These are phyloP conservation scores for Mucor mucedo DNA, from an alignment of 371 early-diverging fungal genomes.

Conservation along the genomic window DNA sequence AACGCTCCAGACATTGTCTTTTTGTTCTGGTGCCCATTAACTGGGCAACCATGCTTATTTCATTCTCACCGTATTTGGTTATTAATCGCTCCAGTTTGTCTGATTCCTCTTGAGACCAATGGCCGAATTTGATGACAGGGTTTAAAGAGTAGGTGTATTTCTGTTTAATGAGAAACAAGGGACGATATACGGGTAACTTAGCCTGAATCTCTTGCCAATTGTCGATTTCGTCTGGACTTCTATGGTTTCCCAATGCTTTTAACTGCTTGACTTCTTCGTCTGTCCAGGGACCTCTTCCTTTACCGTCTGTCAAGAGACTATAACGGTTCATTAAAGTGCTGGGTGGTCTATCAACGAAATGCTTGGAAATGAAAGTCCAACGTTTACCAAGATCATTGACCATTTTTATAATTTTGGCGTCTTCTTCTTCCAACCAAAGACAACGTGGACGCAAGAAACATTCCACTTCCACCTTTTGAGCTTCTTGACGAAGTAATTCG, in stretches of 20 bases:
- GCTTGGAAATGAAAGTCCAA: constrained; percentile 30
- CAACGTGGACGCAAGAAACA: constrained; percentile 20
- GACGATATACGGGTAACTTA: constrained; percentile 29
- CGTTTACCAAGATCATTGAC: constrained; percentile 6
- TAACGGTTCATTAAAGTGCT: constrained; percentile 27
- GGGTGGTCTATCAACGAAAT: constrained; percentile 30
- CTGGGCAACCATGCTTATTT: constrained; percentile 23
- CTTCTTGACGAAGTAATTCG: constrained; percentile 19
- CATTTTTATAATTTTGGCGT: constrained; percentile 22
- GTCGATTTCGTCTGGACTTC: constrained; percentile 4
- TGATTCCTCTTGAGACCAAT: constrained; percentile 40
- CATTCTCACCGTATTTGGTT: constrained; percentile 9
- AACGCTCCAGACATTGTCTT: constrained; percentile 49
- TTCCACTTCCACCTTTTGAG: neutral
- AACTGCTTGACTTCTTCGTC: constrained; percentile 31
- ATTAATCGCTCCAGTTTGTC: constrained; percentile 21
- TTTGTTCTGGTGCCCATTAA: constrained; percentile 33
- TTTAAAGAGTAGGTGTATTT: constrained; percentile 36
- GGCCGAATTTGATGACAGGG: constrained; percentile 39
- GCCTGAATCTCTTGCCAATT: constrained; percentile 33
- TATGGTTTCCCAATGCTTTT: constrained; percentile 17
- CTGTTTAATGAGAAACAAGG: constrained; percentile 23
- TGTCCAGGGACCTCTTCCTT: constrained; percentile 36
- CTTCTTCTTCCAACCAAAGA: constrained; percentile 38
- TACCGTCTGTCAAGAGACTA: constrained; percentile 6